Percentiles rank a stretch among this genome's conserved stretches.
Conservation (phyloP, 2,329 filamentous ascomycete genomes). For the Sphaerulina populicola region DNA sequence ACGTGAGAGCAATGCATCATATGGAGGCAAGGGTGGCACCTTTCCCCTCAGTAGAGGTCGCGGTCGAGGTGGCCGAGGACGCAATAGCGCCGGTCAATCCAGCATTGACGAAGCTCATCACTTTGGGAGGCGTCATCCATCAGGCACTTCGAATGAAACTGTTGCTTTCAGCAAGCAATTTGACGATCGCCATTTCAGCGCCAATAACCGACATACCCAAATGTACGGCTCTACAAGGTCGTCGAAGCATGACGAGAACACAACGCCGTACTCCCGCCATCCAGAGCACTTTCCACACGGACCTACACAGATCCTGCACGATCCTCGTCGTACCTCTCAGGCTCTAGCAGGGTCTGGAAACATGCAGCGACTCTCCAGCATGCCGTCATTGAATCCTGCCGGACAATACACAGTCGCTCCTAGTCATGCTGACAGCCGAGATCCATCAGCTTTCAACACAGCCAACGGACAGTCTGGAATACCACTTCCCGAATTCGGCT, state of each 20-base stretch:
- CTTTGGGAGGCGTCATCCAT: constrained; percentile 3
- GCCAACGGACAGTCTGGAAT: neutral
- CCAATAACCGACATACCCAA: neutral
- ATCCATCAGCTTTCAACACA: neutral
- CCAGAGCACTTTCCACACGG: constrained; percentile 1
- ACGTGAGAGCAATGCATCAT: constrained; percentile 7
- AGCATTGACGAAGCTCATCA: constrained; percentile 1
- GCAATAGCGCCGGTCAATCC: constrained; percentile 6
- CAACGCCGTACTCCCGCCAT: neutral
- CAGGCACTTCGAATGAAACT: constrained; percentile 4
- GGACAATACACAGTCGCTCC: neutral
- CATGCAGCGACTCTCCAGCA: neutral
- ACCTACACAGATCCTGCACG: constrained; percentile 4
- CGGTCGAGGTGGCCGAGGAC: constrained; percentile 6
- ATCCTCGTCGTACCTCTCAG: constrained; percentile 2
- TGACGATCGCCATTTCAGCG: neutral
- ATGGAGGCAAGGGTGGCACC: constrained; percentile 1
- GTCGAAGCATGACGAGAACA: constrained; percentile 9
- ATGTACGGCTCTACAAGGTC: constrained; percentile 6
- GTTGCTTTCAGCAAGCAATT: neutral
- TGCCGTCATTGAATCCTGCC: neutral
- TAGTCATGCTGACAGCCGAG: neutral
- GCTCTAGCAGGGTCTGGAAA: neutral
- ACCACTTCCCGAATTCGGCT: constrained; percentile 4
- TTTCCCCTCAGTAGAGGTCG: constrained; percentile 3